Evolutionary conservation across 805 yeast species (phyloP), one percentile per base, ranked within the genome.

Genomic region (Wickerhamiella musiphila): DNA sequence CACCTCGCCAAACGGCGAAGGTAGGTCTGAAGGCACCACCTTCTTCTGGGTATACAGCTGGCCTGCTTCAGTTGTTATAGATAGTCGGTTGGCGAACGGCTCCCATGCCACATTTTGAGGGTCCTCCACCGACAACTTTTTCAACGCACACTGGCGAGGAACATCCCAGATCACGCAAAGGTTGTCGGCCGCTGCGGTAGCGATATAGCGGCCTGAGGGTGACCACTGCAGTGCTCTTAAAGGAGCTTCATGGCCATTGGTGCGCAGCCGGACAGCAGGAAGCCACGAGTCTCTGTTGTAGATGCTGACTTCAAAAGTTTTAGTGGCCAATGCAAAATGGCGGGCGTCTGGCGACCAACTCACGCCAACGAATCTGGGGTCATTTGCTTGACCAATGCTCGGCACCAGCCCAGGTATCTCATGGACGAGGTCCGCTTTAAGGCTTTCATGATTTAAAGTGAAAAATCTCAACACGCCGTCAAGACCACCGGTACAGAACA

Each of bases 341-440:
- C 67, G 67, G 12, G 93, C 93, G 33, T 65, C 60, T 2, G 76
- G 68, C 35, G 71, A 68, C 93, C 93, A 82, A 23, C 65, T 67
- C 2, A 71, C 63, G 26, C 64, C 65, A 0, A 78, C 63, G 17
- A 73, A 54, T 1, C 66, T 48, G 44, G 59, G 60, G 24, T 58
- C 63, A 4, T 37, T 41, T n/a, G 39, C 37, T n/a, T 34, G 35
- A 6, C 28, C 10, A 4, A 50, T 32, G n/a, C 38, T 13, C 2
- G 59, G 58, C 10, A 46, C 35, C 1, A 56, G 33, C 9, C 42
- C 40, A 16, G 43, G 49, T 7, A 56, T 18, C 4, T 43, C 40
- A 21, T 43, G 41, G 5, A 50, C 30, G 8, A 41, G 32, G 23
- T 37, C 32, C 4, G 46, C 43, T n/a, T 38, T 43, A 6, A 42